phyloP scores from a whole-genome alignment of 257 asterid species.

The Salvia rosmarinus region DNA sequence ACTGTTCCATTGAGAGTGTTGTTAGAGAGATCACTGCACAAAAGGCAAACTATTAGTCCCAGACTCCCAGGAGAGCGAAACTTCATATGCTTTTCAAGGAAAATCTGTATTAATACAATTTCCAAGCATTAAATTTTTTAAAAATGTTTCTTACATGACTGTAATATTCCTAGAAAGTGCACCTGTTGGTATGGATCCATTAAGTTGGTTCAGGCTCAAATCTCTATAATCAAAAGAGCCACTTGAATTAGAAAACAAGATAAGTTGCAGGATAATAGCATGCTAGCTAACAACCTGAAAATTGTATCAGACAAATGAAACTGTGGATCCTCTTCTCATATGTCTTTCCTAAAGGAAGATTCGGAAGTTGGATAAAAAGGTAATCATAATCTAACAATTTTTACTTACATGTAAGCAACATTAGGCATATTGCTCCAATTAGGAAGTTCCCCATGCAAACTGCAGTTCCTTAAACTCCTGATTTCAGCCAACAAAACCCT shows the following conservation, averaged over 20 bases:
- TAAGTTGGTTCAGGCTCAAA: conserved; percentile 73
- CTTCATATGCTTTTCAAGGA: conserved; percentile 21
- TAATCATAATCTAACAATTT: not conserved
- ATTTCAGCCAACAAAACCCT: conserved; percentile 37
- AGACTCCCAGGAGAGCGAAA: conserved; percentile 17
- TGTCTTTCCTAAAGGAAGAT: not conserved
- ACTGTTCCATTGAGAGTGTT: conserved; percentile 77
- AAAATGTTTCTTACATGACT: conserved; percentile 57
- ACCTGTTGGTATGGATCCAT: conserved; percentile 66
- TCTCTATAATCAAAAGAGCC: conserved; percentile 54
- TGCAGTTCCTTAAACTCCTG: conserved; percentile 97
- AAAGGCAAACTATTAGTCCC: conserved; percentile 23
- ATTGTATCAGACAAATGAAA: conserved; percentile 9
- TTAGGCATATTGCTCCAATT: conserved; percentile 63
- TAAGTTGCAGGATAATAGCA: not conserved
- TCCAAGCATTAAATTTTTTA: conserved; percentile 6
- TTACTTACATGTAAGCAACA: conserved; percentile 77
- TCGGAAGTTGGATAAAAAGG: conserved; percentile 9
- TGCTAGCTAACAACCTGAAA: conserved; percentile 9
- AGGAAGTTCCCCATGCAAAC: conserved; percentile 76
- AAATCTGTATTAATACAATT: conserved; percentile 1
- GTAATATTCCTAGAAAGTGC: conserved; percentile 66
- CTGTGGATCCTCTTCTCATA: not conserved
- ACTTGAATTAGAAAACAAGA: conserved; percentile 18
- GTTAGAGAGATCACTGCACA: conserved; percentile 70